phyloP scores from a whole-genome alignment of 1,139 yeast species.

The Keqinozyma sinolaborantium region DNA sequence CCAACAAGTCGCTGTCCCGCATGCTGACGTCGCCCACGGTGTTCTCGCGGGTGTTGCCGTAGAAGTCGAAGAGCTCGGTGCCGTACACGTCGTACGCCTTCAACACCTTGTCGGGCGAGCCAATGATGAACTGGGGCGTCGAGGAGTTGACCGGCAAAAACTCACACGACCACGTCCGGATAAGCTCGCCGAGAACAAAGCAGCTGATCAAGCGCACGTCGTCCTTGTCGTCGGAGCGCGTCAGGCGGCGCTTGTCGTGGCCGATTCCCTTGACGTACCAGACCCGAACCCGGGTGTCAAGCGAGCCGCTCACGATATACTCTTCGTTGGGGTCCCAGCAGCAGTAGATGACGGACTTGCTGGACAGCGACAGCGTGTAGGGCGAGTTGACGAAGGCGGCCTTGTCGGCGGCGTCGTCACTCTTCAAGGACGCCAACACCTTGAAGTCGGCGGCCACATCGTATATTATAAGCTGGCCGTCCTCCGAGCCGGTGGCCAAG shows the following conservation, averaged over 20 bases:
- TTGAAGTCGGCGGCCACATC: constrained; percentile 57
- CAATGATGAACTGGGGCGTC: constrained; percentile 60
- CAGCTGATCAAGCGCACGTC: constrained; percentile 26
- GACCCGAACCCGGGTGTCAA: constrained; percentile 61
- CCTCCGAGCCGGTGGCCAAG: constrained; percentile 75
- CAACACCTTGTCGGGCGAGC: constrained; percentile 75
- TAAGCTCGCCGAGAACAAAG: constrained; percentile 38
- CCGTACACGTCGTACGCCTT: constrained; percentile 55
- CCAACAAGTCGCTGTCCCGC: constrained; percentile 10
- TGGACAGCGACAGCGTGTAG: constrained; percentile 19
- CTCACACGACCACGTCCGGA: constrained; percentile 63
- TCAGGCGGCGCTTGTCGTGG: constrained; percentile 21
- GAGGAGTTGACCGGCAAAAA: constrained; percentile 50
- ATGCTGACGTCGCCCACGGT: constrained; percentile 10
- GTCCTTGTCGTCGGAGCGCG: constrained; percentile 14
- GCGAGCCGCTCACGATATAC: constrained; percentile 65
- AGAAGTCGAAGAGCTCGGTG: constrained; percentile 40
- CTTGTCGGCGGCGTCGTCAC: constrained; percentile 28
- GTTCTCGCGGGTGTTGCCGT: constrained; percentile 34
- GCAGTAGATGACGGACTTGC: constrained; percentile 62
- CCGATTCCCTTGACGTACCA: constrained; percentile 53
- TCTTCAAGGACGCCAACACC: constrained; percentile 31
- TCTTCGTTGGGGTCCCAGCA: constrained; percentile 73
- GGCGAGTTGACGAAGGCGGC: constrained; percentile 24
- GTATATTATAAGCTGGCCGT: constrained; percentile 62